phyloP scores from a whole-genome alignment of 176 grass and related monocot genomes.

The Microstegium vimineum region DNA sequence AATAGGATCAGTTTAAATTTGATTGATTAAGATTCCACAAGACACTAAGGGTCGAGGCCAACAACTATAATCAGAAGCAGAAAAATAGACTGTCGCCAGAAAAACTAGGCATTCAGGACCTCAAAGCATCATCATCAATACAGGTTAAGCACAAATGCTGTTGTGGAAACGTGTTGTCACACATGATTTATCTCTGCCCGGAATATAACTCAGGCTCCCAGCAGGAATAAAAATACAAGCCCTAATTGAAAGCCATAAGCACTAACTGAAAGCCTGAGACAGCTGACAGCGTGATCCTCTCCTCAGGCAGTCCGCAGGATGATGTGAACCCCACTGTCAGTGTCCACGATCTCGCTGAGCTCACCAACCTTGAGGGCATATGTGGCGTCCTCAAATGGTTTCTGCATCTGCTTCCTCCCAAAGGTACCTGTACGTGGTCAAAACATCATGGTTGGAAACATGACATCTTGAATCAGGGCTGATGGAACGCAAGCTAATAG shows the following conservation, averaged over 20 bases:
- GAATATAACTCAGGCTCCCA: background rate
- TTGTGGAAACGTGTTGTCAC: background rate
- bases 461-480: background rate
- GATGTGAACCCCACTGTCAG: constrained; percentile 87
- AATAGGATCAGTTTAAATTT: background rate
- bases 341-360: constrained; percentile 76
- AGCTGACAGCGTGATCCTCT: background rate
- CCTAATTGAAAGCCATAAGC: background rate
- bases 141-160: background rate
- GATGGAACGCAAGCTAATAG: background rate
- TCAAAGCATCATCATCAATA: background rate
- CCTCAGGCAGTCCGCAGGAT: constrained; percentile 74
- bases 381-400: constrained; percentile 84
- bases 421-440: constrained; percentile 59
- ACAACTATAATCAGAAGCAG: background rate
- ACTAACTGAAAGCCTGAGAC: background rate
- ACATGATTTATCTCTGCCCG: background rate
- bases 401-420: constrained; percentile 90
- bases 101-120: background rate
- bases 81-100: background rate
- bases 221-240: background rate
- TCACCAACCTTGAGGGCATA: constrained; percentile 68
- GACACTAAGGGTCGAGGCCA: background rate
- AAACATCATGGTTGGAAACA: background rate
- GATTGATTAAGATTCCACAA: background rate